Evolutionary conservation across 1,284 basidiomycete genomes (phyloP), one percentile per base, ranked within the genome.

Genomic region (Tilletia walkeri): DNA sequence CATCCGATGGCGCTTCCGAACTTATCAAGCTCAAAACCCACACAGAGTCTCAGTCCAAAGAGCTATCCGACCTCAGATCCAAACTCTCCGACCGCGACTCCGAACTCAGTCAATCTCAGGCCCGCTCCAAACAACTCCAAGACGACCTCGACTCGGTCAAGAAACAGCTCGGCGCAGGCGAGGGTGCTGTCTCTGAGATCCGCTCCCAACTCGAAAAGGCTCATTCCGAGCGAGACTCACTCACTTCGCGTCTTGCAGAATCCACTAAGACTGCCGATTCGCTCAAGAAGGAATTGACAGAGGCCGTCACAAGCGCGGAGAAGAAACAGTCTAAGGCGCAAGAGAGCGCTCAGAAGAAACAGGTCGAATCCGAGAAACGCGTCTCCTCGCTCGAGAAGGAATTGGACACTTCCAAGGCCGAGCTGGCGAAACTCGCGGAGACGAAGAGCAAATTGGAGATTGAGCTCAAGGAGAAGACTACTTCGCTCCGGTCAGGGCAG

Each of bases 341-440:
- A 56, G 67, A 68, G 36, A 47, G 67, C 5, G 63, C 68, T 24
- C 49, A 73, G 14, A 70, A 72, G 18, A 18, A 53, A 7, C 50
- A 20, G 50, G 50, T 7, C 6, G 50, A n/a, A 1, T 20, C 18
- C 9, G 24, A 30, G 50, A 53, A n/a, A 18, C 59, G 69, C 18
- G 24, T 48, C 5, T 53, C 70, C 0, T 47, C 72, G 7, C 54
- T 69, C 14, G 39, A 70, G 20, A 61, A 61, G 24, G n/a, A 61
- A 14, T 24, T 61, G 7, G 2, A 36, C 9, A 36, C 1, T 30
- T 39, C 67, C 36, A 66, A 65, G 4, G 69, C 67, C 38, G 53
- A 72, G 16, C 48, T 71, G 4, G 49, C n/a, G 34, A 72, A 65
- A 38, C 48, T 56, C 12, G 67, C 56, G 20, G 38, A 56, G 3